A percentile compares a stretch with the other conserved stretches of the same genome.
These are phyloP conservation scores for Fusarium musae DNA, from an alignment of 2,329 filamentous ascomycete species.

Conservation along the genomic window DNA sequence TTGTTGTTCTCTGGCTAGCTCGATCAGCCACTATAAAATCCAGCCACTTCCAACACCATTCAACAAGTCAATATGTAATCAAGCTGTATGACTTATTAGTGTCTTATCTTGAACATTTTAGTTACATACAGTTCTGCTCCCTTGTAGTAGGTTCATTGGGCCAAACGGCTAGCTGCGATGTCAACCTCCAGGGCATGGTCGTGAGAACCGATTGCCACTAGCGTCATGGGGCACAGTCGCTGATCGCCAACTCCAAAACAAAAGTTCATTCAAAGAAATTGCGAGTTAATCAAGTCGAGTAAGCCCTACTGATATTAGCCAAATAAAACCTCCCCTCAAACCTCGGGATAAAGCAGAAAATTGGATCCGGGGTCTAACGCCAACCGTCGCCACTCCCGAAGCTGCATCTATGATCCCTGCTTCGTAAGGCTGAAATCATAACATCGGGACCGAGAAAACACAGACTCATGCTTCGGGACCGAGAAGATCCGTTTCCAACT, in stretches of 20 bases:
- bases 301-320: not conserved
- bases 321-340: no score
- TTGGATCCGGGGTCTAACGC: not conserved
- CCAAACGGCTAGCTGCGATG: not conserved
- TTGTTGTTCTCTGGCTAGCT: accelerated
- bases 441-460: not conserved
- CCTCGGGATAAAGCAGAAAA: no score
- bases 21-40: accelerated
- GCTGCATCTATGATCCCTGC: not conserved
- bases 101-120: no score
- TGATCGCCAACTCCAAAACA: not conserved
- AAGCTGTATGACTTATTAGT: no score
- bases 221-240: not conserved
- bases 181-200: not conserved
- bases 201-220: no score
- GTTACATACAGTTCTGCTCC: no score
- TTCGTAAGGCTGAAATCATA: not conserved
- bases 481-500: not conserved
- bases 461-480: not conserved
- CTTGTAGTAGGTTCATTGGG: not conserved
- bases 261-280: not conserved
- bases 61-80: not conserved
- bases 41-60: accelerated
- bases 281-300: not conserved
- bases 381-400: not conserved